A percentile compares a stretch with the other conserved stretches of the same genome.
Conservation (phyloP, 78 protist genomes). For the Dictyostelium intermedium region DNA sequence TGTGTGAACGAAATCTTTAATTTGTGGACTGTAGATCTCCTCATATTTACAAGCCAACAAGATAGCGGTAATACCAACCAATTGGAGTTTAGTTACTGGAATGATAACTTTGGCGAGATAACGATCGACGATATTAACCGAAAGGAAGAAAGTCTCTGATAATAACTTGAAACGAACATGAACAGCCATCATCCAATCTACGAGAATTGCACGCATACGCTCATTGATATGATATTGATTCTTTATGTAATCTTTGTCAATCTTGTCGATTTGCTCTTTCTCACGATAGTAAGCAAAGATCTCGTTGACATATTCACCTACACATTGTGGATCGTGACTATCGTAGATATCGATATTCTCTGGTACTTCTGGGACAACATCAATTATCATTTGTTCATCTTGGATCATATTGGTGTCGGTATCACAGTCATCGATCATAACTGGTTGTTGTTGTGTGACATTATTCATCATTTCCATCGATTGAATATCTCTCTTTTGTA, state of each 20-base stretch:
- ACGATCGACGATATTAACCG: constrained; percentile 95
- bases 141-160: constrained; percentile 93
- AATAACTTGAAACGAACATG: constrained; percentile 89
- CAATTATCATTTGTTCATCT: not conserved
- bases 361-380: constrained; percentile 3
- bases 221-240: constrained; percentile 75
- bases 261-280: constrained; percentile 49
- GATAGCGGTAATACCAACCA: constrained; percentile 97
- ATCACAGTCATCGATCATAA: not conserved
- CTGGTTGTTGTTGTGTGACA: not conserved
- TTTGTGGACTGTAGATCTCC: constrained; percentile 97
- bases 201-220: constrained; percentile 93
- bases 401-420: not conserved
- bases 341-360: constrained; percentile 81
- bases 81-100: constrained; percentile 85
- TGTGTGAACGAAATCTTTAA: constrained; percentile 96
- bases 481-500: not conserved
- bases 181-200: constrained; percentile 98
- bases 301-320: constrained; percentile 82
- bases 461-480: constrained; percentile 9
- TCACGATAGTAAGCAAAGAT: constrained; percentile 64
- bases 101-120: constrained; percentile 71
- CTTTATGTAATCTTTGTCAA: constrained; percentile 43
- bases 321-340: constrained; percentile 82
- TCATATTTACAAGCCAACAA: constrained; percentile 98